Percentiles rank a stretch among this genome's conserved stretches.
Conservation (phyloP, 345 rosid genomes). For the Salix suchowensis region DNA sequence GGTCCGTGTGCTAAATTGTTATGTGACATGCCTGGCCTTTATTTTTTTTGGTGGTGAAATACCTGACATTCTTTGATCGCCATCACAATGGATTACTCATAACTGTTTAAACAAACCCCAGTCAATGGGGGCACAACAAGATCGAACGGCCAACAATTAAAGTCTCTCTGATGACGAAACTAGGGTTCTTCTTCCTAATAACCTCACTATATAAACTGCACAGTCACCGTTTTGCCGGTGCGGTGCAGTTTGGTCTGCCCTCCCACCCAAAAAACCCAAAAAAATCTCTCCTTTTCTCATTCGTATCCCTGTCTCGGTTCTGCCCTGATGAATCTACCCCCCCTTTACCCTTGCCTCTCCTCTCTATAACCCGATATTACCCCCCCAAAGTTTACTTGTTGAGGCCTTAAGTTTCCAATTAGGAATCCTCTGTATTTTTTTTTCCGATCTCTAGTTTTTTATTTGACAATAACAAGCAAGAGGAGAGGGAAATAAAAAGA, state of each 20-base stretch:
- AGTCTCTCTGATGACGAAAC: not conserved
- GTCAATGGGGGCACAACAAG: not conserved
- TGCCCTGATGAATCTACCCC: slow-evolving; percentile 35
- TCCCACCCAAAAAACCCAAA: slow-evolving; percentile 30
- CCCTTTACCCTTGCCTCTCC: slow-evolving; percentile 18
- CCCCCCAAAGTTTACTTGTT: not conserved
- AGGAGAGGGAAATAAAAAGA: slow-evolving; percentile 18
- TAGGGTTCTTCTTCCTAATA: slow-evolving; percentile 31
- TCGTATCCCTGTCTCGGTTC: slow-evolving; percentile 24
- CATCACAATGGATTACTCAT: not conserved
- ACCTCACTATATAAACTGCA: slow-evolving; percentile 24
- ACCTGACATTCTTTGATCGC: not conserved
- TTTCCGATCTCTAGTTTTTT: slow-evolving; percentile 11
- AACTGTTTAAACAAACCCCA: not conserved
- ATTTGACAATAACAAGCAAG: not conserved
- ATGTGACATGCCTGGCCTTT: not conserved
- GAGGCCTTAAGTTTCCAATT: not conserved
- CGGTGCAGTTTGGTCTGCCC: slow-evolving; percentile 61
- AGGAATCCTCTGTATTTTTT: not conserved
- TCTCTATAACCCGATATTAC: not conserved
- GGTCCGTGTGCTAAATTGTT: not conserved
- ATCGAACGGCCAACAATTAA: slow-evolving; percentile 24
- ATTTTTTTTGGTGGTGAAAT: too few species aligned
- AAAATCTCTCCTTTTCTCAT: slow-evolving; percentile 20
- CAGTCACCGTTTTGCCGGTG: slow-evolving; percentile 21